These are phyloP conservation scores for Collybia sp. DNA, from an alignment of 768 basidiomycete genomes.

Conservation along the genomic window DNA sequence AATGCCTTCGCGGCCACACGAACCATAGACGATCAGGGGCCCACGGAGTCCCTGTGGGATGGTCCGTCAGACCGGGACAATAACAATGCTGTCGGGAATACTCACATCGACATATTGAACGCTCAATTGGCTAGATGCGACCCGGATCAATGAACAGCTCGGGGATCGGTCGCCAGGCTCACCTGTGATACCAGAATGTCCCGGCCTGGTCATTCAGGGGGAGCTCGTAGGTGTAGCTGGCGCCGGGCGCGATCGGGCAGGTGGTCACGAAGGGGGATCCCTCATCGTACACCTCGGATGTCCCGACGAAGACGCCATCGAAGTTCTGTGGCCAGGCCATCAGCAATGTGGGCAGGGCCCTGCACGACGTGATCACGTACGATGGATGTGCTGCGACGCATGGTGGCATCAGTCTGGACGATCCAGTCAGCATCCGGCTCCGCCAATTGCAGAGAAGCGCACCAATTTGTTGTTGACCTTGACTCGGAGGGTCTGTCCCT, in stretches of 20 bases:
- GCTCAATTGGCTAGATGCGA: conserved; percentile 6
- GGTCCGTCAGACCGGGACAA: conserved; percentile 15
- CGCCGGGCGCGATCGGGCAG: conserved; percentile 34
- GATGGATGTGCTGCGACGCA: conserved; percentile 23
- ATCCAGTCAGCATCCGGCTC: no score
- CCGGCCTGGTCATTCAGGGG: conserved; percentile 30
- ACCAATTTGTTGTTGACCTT: conserved; percentile 37
- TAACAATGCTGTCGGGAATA: conserved; percentile 35
- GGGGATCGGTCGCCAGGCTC: no score
- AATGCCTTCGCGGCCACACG: no score
- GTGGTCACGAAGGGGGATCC: conserved; percentile 39
- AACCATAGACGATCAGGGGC: conserved; percentile 40
- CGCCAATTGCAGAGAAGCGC: no score
- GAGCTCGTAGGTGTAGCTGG: conserved; percentile 31
- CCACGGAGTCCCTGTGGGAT: conserved; percentile 27
- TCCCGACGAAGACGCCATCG: conserved; percentile 21
- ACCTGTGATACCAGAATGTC: conserved; percentile 34
- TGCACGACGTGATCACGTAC: conserved; percentile 8
- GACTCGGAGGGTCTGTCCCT: conserved; percentile 36
- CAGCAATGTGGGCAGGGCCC: background rate
- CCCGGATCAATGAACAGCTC: no score
- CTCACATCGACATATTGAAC: conserved; percentile 17
- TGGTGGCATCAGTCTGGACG: conserved; percentile 16
- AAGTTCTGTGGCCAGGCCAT: conserved; percentile 17
- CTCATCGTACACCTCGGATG: conserved; percentile 19